phyloP scores from a whole-genome alignment of 495 filamentous ascomycete genomes.

The Tuber calosporum region DNA sequence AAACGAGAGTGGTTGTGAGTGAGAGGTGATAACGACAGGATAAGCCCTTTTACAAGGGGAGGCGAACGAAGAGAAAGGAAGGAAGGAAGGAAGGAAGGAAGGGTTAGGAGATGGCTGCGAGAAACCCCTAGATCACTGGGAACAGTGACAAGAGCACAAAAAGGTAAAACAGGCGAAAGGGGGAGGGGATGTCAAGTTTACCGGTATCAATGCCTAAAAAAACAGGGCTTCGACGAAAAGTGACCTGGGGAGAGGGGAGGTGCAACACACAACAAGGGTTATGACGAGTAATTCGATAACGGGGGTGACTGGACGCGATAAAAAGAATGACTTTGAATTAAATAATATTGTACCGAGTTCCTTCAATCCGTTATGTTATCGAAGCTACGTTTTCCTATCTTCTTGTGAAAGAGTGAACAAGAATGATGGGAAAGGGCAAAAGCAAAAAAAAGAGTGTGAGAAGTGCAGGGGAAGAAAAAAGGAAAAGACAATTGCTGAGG shows the following conservation, averaged over 20 bases:
- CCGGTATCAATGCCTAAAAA: neutral
- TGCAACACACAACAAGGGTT: neutral
- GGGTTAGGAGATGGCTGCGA: constrained; percentile 17
- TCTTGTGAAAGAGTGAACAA: constrained; percentile 35
- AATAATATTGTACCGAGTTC: constrained; percentile 18
- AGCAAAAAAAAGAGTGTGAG: constrained; percentile 15
- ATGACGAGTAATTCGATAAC: neutral
- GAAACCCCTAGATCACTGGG: constrained; percentile 16
- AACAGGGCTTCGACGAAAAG: neutral
- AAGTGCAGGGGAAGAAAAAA: neutral
- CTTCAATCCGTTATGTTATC: constrained; percentile 4
- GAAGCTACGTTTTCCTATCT: constrained; percentile 13
- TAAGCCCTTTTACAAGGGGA: constrained; percentile 11
- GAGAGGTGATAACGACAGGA: constrained; percentile 16
- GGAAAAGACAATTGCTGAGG: neutral
- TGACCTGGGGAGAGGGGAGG: neutral
- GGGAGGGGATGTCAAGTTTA: constrained; percentile 1
- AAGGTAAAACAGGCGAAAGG: constrained; percentile 22
- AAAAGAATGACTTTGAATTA: constrained; percentile 9
- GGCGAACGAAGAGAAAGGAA: constrained; percentile 1
- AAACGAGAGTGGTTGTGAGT: neutral
- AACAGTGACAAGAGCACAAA: constrained; percentile 20
- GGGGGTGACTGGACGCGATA: constrained; percentile 23
- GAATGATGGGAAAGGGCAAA: constrained; percentile 34
- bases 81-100: constrained; percentile 17